Evolutionary conservation across 441 rosid species (phyloP), one percentile per base, ranked within the genome.

Genomic region (Populus hybrid): DNA sequence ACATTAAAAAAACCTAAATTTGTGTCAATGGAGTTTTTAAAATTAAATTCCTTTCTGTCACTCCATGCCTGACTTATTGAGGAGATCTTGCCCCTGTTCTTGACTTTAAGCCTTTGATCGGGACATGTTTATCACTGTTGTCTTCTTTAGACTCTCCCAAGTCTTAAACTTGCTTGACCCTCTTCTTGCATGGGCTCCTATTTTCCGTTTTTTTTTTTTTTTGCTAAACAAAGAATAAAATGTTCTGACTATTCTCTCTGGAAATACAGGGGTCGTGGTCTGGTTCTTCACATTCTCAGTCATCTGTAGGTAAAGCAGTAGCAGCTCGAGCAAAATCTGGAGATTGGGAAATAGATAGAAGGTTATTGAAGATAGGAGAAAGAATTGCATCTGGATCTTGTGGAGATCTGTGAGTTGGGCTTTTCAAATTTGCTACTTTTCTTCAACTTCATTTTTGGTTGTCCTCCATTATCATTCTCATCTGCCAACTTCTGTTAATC

Each of bases 301-400:
- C 87, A 78, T 84, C 81, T 59, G 67, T 71, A 64, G 89, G 80
- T 71, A 86, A 81, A 76, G 82, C 78, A 78, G 45, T 76, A 76
- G 77, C 82, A 42, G 72, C 82, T 36, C 82, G 38, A 63, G 76
- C 72, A 74, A 83, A 80, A 76, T 70, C 84, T 77, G 85, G 82
- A 74, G 88, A 85, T 64, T 83, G 88, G 88, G 97, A 92, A 83
- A 84, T 92, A 69, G 91, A 92, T 76, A 82, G 87, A 76, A 81
- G 84, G 81, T 77, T 90, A 72, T 79, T 92, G 79, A 88, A 87
- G 83, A 85, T 83, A 56, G 93, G 90, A 81, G 93, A 88, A 78
- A 87, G 83, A 86, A 88, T 92, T 82, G 92, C 87, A 29, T 87
- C 88, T 84, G 94, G 94, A 64, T 89, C 92, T 69, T 88, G 90